Base-by-base conservation (phyloP, 2,329 filamentous ascomycete species). In the Fusarium sarcochroum region DNA sequence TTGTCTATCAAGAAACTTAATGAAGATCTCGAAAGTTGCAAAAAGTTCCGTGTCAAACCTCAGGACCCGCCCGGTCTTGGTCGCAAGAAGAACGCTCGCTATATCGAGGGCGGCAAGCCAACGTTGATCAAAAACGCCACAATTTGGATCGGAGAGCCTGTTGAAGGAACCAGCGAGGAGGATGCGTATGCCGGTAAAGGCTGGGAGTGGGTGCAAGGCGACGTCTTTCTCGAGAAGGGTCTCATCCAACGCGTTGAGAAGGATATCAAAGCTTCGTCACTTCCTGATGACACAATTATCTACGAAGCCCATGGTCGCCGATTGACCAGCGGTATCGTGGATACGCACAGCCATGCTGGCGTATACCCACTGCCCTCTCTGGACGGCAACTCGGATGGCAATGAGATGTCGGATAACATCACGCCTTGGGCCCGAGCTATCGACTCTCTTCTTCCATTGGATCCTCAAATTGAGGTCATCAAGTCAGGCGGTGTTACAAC, bases 401-500 rank as follows among this genome's bases (percentile, higher is more conserved):
- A 92, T 70, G 90, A 92, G 76, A 78, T 89, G 70, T 88, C 86
- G 3, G 80, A 80, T 34, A 87, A 91, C 70, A 87, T 90, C 56
- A 92, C 90, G 0, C 90, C 90, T 0, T 92, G 87, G 73, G 89
- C 90, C 7, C 86, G 90, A 20, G 87, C 89, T 10, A 87, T 91
- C 42, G 90, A 92, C 72, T 87, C 84, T 4, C 79, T 93, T 35
- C 84, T 90, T 70, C 87, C 89, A 0, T 80, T 87, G 14, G 90
- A 92, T 71, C 85, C 83, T 15, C 89, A 91, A 70, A 85, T 91
- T 13, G 84, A 89, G 66, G 86, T 89, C 66, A 92, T 92, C 81
- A 91, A 91, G 72, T 91, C 89, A 1, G 90, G 90, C 9, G 90
- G 90, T n/a, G 89, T 92, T 1, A 92, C 90, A 0, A 91, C 89